Percentiles rank a stretch among this genome's conserved stretches.
Evolutionary conservation across 2,329 filamentous ascomycete genomes (phyloP).

Genomic region (Fusarium marasasianum): DNA sequence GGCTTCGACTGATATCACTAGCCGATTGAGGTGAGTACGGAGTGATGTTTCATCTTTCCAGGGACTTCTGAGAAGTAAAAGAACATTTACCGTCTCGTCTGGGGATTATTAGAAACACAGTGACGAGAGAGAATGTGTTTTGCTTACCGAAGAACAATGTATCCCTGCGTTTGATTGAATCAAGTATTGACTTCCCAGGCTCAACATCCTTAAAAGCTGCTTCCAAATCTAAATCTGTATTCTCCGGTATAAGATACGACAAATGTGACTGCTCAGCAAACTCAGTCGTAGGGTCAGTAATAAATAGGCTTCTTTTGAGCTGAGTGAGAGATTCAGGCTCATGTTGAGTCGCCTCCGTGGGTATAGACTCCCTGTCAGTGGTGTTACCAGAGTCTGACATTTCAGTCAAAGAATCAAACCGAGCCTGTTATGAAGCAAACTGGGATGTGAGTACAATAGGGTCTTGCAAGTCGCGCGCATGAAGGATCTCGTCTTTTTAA

Average conservation of each 20-base stretch:
- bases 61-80: constrained; percentile 73
- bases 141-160: constrained; percentile 76
- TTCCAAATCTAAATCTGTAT: constrained; percentile 64
- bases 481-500: constrained; percentile 3
- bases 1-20: constrained; percentile 74
- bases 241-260: constrained; percentile 67
- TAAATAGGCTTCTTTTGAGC: constrained; percentile 34
- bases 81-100: constrained; percentile 79
- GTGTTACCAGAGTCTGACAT: constrained; percentile 36
- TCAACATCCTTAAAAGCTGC: constrained; percentile 57
- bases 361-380: constrained; percentile 30
- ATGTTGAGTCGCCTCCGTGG: constrained; percentile 22
- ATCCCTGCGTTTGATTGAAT: constrained; percentile 69
- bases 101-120: constrained; percentile 36
- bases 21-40: constrained; percentile 66
- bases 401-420: background rate
- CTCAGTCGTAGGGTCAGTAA: constrained; percentile 40
- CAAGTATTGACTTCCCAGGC: constrained; percentile 59
- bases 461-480: background rate
- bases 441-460: background rate
- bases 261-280: constrained; percentile 69
- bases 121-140: constrained; percentile 51
- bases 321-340: constrained; percentile 37
- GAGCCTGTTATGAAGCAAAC: background rate
- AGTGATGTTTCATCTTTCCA: constrained; percentile 66